Percentiles rank a stretch among this genome's conserved stretches.
phyloP scores from a whole-genome alignment of 2,329 filamentous ascomycete species.

The Verticillium dahliae region DNA sequence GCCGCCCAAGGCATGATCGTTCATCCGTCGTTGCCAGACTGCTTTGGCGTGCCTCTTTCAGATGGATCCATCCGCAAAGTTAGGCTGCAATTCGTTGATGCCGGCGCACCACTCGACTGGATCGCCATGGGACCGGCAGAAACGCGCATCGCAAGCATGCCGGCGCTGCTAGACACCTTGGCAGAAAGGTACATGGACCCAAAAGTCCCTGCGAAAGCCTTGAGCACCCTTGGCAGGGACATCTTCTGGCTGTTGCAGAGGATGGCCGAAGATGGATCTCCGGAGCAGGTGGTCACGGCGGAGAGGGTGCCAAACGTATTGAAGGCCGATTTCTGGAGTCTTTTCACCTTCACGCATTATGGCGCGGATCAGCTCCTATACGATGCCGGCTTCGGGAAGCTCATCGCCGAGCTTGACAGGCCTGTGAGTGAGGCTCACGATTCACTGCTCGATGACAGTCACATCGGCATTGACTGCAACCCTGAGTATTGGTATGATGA shows the following conservation, averaged over 20 bases:
- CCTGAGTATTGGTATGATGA: background rate
- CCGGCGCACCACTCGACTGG: constrained; percentile 13
- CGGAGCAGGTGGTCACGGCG: constrained; percentile 12
- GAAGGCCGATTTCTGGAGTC: constrained; percentile 13
- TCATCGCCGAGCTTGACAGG: background rate
- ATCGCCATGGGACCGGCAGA: constrained; percentile 3
- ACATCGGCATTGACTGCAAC: background rate
- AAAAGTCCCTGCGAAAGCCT: background rate
- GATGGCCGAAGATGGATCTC: constrained; percentile 15
- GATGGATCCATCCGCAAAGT: constrained; percentile 24
- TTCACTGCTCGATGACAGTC: background rate
- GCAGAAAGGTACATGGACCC: constrained; percentile 24
- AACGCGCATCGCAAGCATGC: constrained; percentile 23
- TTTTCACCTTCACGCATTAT: constrained; percentile 10
- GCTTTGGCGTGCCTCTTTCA: constrained; percentile 35
- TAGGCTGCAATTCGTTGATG: constrained; percentile 26
- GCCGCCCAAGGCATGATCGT: constrained; percentile 22
- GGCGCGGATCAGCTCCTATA: constrained; percentile 8
- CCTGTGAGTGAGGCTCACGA: background rate
- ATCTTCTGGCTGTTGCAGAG: constrained; percentile 27
- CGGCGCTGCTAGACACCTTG: constrained; percentile 24
- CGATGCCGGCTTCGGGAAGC: constrained; percentile 9
- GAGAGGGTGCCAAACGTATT: constrained; percentile 9
- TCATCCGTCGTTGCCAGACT: constrained; percentile 23
- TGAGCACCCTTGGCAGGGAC: constrained; percentile 19